Conservation (phyloP, 345 rosid genomes). For the Brassica rapa region DNA sequence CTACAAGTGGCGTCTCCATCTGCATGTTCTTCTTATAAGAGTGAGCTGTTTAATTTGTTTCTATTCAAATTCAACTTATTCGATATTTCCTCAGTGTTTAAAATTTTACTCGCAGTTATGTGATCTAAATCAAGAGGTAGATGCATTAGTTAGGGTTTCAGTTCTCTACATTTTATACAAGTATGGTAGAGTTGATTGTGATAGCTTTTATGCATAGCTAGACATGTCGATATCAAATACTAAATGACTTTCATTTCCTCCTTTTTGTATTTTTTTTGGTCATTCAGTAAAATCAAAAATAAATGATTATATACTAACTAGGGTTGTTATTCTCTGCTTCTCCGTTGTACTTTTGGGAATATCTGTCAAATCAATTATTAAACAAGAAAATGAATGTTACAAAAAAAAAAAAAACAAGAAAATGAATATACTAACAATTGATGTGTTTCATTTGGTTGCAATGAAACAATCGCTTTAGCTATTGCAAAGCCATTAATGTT, state of each 20-base stretch:
- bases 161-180: neutral
- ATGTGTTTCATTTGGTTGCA: constrained; percentile 12
- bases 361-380: constrained; percentile 37
- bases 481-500: neutral
- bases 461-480: neutral
- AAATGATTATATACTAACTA: constrained; percentile 19
- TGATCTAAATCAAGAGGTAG: neutral
- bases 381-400: too few species aligned
- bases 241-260: neutral
- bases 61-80: constrained; percentile 17
- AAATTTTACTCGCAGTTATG: neutral
- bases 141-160: neutral
- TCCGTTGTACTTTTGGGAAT: constrained; percentile 26
- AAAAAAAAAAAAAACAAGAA: too few species aligned
- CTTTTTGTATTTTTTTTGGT: neutral
- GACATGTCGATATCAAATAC: constrained; percentile 19
- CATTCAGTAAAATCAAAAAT: neutral
- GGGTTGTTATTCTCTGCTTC: constrained; percentile 31
- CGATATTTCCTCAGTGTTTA: neutral
- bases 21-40: constrained; percentile 30
- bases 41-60: constrained; percentile 42
- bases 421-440: constrained; percentile 15
- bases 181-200: neutral
- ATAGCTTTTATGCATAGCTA: neutral
- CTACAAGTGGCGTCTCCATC: constrained; percentile 31